These are phyloP conservation scores for Malassezia obtusa DNA, from an alignment of 1,284 basidiomycete genomes.

Conservation along the genomic window DNA sequence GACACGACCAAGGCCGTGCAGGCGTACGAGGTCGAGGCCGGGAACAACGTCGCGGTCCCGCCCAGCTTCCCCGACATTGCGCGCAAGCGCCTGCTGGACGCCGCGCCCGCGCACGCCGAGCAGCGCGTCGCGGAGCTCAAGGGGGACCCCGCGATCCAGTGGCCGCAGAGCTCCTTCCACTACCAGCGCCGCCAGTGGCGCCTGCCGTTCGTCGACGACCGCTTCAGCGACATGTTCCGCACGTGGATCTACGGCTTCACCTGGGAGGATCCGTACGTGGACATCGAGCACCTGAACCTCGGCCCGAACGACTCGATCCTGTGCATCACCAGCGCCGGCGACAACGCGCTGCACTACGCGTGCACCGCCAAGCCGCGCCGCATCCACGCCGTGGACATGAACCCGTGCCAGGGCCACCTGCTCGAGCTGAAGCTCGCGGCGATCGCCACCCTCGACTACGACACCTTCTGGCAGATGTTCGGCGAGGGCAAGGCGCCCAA, in stretches of 20 bases:
- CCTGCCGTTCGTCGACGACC: constrained; percentile 66
- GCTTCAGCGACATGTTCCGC: constrained; percentile 65
- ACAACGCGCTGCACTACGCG: constrained; percentile 73
- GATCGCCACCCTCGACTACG: constrained; percentile 58
- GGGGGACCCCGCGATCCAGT: constrained; percentile 33
- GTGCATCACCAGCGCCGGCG: constrained; percentile 69
- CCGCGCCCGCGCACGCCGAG: neutral
- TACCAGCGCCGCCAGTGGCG: constrained; percentile 58
- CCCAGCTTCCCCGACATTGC: constrained; percentile 42
- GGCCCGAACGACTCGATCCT: constrained; percentile 61
- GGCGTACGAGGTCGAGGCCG: constrained; percentile 63
- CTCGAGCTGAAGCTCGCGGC: constrained; percentile 67
- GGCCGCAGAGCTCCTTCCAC: constrained; percentile 63
- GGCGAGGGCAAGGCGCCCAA: constrained; percentile 59
- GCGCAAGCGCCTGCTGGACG: constrained; percentile 39
- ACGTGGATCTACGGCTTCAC: constrained; percentile 65
- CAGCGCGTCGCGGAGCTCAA: constrained; percentile 25
- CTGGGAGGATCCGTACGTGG: constrained; percentile 72
- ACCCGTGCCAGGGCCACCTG: constrained; percentile 63
- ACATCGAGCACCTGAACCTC: constrained; percentile 62
- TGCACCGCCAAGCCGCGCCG: constrained; percentile 56
- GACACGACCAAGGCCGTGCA: constrained; percentile 58
- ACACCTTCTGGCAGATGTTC: constrained; percentile 65
- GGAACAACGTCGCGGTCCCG: constrained; percentile 53
- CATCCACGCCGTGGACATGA: constrained; percentile 66